Evolutionary conservation across 768 basidiomycete species (phyloP).

Genomic region (Megacollybia marginata): DNA sequence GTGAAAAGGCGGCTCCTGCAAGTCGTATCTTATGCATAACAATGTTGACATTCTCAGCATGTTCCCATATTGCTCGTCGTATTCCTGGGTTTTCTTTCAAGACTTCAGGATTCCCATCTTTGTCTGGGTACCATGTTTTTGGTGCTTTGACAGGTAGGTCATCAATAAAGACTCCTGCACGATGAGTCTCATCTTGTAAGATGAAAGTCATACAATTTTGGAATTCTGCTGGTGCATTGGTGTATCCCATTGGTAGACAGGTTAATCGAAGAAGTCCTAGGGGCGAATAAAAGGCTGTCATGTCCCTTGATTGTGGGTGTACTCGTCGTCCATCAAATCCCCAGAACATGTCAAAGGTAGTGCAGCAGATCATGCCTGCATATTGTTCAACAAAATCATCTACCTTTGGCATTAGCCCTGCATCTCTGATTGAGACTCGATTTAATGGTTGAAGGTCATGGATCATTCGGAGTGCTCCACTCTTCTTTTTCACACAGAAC

Average conservation of each 20-base stretch:
- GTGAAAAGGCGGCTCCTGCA: constrained; percentile 21
- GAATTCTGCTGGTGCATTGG: constrained; percentile 29
- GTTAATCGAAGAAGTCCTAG: constrained; percentile 24
- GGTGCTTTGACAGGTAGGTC: constrained; percentile 26
- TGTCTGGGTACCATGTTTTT: constrained; percentile 16
- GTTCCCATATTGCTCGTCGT: constrained; percentile 28
- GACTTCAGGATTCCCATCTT: constrained; percentile 11
- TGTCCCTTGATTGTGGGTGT: too few relatives aligned
- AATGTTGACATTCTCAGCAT: constrained; percentile 19
- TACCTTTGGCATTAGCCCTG: constrained; percentile 17
- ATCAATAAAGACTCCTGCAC: constrained; percentile 21
- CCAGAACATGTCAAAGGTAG: too few relatives aligned
- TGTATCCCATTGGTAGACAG: constrained; percentile 30
- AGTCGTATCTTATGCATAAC: constrained; percentile 20
- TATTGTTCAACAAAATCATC: too few relatives aligned
- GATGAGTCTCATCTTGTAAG: constrained; percentile 20
- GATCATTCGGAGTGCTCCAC: constrained; percentile 17
- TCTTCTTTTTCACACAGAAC: constrained; percentile 22
- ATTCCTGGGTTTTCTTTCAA: constrained; percentile 13
- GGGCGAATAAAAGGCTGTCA: constrained; percentile 27
- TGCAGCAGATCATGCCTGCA: constrained; percentile 15
- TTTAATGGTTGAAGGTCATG: constrained; percentile 24
- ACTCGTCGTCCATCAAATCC: too few relatives aligned
- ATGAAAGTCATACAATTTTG: constrained; percentile 25
- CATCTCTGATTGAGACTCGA: constrained; percentile 20